Evolutionary conservation across 495 filamentous ascomycete genomes (phyloP), one percentile per base, ranked within the genome.

Genomic region (Podospora didyma): DNA sequence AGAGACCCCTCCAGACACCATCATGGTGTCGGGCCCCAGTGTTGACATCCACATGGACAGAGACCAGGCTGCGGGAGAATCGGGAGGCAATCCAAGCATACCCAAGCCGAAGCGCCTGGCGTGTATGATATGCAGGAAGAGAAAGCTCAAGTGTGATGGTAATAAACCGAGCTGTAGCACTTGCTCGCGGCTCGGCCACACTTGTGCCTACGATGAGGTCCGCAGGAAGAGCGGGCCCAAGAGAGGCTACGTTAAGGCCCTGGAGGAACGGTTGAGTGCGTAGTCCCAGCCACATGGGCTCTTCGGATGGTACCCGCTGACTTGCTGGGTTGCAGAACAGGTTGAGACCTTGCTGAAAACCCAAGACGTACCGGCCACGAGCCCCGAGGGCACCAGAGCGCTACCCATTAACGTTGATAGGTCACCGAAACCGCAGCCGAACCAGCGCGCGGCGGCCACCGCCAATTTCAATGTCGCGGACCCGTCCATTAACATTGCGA

Each of bases 211-310:
- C 66, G 94, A 97, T 73, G 94, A 99, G 74, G 87, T 92, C 49
- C 84, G 94, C 68, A 89, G 91, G 75, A 99, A 99, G 80, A 97
- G 94, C 71, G 94, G 94, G 9, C 94, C 94, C 3, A 99, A 97
- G 76, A 82, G 95, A 68, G 94, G 94, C 58, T 97, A 99, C 72
- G 95, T 99, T 56, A 99, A 97, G 78, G 90, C 92, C 51, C 69
- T 99, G 67, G 95, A 97, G 74, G 93, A 95, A 56, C 83, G 95
- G 64, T 73, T 99, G 65, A 91, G 93, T 97, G 79, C 68, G 84
- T 69, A 51, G 42, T 31, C 31, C 49, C 59, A 44, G 17, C 6
- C 17, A 19, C 11, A 42, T 14, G 4, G 58, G 63, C 31, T 35
- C 46, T n/a, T 1, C 23, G 0, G 10, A 12, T 39, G 47, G 14